phyloP scores from a whole-genome alignment of 441 rosid genomes.

The Adansonia grandidieri region DNA sequence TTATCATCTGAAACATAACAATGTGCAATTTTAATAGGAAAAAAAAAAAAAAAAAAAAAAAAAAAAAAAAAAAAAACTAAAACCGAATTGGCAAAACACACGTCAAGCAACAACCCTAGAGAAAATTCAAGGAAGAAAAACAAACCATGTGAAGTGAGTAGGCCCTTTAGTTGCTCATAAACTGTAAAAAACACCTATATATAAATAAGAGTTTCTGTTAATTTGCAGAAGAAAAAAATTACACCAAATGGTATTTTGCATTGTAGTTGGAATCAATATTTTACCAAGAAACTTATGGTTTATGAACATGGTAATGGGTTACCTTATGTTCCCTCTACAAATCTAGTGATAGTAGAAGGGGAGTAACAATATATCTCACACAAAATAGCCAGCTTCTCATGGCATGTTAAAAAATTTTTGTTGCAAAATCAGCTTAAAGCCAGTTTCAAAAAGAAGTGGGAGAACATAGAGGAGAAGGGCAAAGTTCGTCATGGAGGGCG shows the following conservation, averaged over 20 bases:
- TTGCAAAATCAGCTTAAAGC: slow-evolving; percentile 8
- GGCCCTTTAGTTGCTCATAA: slow-evolving; percentile 72
- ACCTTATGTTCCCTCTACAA: background rate
- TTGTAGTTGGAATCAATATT: background rate
- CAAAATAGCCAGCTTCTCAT: background rate
- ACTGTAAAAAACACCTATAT: slow-evolving; percentile 86
- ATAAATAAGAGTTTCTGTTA: slow-evolving; percentile 43
- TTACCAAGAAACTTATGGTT: background rate
- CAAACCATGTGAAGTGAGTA: slow-evolving; percentile 77
- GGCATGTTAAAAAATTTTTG: background rate
- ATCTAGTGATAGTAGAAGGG: background rate
- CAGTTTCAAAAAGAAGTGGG: background rate
- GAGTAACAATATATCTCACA: background rate
- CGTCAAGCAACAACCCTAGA: slow-evolving; percentile 8
- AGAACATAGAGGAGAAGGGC: background rate
- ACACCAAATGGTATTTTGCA: background rate
- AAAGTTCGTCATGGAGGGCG: background rate
- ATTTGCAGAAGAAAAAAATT: slow-evolving; percentile 29
- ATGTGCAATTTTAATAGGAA: slow-evolving; percentile 16
- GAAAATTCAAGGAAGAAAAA: slow-evolving; percentile 23
- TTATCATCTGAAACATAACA: slow-evolving; percentile 49
- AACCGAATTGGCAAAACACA: background rate
- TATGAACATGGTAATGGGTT: background rate
- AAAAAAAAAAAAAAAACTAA: too few species aligned
- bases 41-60: background rate